Evolutionary conservation across 305 asterid species (phyloP), one percentile per base, ranked within the genome.

Genomic region (Fraxinus sp.): DNA sequence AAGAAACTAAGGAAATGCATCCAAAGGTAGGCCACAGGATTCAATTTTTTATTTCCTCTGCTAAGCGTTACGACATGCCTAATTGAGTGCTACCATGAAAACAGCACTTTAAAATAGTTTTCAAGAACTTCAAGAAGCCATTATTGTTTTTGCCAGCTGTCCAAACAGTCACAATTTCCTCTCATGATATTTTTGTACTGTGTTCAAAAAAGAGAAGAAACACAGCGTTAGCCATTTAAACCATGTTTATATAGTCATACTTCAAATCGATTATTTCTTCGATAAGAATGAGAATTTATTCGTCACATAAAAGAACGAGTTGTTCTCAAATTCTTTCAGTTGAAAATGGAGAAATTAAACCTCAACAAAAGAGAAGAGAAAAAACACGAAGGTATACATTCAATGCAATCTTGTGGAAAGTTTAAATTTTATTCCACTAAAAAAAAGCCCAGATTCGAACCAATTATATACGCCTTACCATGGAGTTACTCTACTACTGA

Each of bases 191-290:
- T 66, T 24, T 16, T 14, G 41, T 32, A 71, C 1, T 71, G 76
- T 30, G 66, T 18, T 59, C 13, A 59, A 20, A 52, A 46, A 52
- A 36, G 30, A 5, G 37, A 68, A 68, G 37, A 28, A 66, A 62
- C 10, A 82, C 39, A 78, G 41, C 57, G 72, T 77, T 59, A 46
- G 73, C 43, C 66, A 33, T 59, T 64, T 64, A 20, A 75, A 82
- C 18, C 26, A 4, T 26, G 75, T 68, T 68, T 28, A 20, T 28
- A 36, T 24, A 74, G 49, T 74, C 57, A 64, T 55, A 6, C 52
- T 46, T 74, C 43, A 7, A 68, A 33, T 75, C 28, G 55, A 84
- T 18, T 33, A 33, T 39, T 77, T 70, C 28, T n/a, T 32, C 66
- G 26, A n/a, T 26, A 70, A 28, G 26, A 78, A 46, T 33, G 28